Percentiles rank a stretch among this genome's conserved stretches.
Conservation (phyloP, 2,329 filamentous ascomycete species). For the Alternaria arbusti region DNA sequence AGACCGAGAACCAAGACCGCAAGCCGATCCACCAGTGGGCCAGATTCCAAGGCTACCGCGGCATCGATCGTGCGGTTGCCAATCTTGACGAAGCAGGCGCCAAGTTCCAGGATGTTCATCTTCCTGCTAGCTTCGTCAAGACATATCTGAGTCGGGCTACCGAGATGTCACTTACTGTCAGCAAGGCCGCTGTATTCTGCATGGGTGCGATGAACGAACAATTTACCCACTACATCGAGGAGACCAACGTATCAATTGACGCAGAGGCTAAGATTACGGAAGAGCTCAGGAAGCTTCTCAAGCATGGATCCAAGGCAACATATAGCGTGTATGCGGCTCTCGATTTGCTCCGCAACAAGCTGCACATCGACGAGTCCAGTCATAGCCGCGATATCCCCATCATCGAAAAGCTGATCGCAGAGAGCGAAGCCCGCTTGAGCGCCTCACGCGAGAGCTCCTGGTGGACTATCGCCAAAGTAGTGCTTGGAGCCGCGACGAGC, state of each 20-base stretch:
- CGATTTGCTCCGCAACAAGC: conserved; percentile 13
- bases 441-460: neutral
- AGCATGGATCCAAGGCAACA: conserved; percentile 20
- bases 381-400: neutral
- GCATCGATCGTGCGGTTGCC: conserved; percentile 1
- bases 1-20: conserved; percentile 5
- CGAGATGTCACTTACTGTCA: conserved; percentile 9
- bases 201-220: conserved; percentile 21
- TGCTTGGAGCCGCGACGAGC: neutral
- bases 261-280: conserved; percentile 11
- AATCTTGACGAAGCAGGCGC: conserved; percentile 7
- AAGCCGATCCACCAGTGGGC: conserved; percentile 24
- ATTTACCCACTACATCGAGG: conserved; percentile 13
- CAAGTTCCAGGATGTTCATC: neutral
- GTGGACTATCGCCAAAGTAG: neutral
- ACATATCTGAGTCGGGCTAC: conserved; percentile 10
- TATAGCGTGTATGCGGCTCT: conserved; percentile 19
- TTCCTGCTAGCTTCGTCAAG: neutral
- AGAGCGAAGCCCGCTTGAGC: neutral
- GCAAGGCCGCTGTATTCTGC: conserved; percentile 14
- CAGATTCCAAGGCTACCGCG: conserved; percentile 13
- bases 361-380: neutral
- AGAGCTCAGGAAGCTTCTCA: conserved; percentile 22
- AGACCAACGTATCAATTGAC: conserved; percentile 9
- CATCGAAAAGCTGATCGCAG: neutral